Evolutionary conservation across 106 monocot species (phyloP), one percentile per base, ranked within the genome.

Genomic region (Xerophyta viscosa): DNA sequence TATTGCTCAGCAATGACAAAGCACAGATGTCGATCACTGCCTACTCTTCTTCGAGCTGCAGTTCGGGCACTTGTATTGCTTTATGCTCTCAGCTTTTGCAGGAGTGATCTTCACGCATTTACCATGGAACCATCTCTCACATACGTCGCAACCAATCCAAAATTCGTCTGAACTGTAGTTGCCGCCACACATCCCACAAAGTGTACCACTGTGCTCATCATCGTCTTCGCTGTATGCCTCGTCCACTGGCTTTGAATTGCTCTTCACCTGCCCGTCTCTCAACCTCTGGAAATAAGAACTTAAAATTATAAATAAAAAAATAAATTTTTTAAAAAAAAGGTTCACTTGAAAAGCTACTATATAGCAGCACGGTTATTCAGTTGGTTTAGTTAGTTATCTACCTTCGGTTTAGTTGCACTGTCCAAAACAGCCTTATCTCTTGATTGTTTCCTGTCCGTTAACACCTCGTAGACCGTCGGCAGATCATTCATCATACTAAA

Each of bases 61-160:
- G 37, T 63, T 65, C 2, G 75, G 84, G 55, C 79, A 79, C 37
- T 78, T 84, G 52, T 84, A 84, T 24, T 78, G n/a, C n/a, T n/a
- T n/a, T n/a, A n/a, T n/a, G n/a, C n/a, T n/a, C n/a, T n/a, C n/a
- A n/a, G 83, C 83, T 58, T 84, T 84, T n/a, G n/a, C 78, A 0
- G 83, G 83, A 1, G 83, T 78, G 39, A 84, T n/a, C n/a, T n/a
- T 84, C 49, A 84, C 78, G 29, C 83, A 84, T 46, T 78, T 84
- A 1, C 83, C 83, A 31, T 84, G 83, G 50, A 70, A 83, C 83
- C 83, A 83, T 65, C 69, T 73, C 64, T 83, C 83, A 42, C 83
- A 83, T 10, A 74, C 55, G 50, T 84, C 83, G 26, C 83, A 84
- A 1, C 74, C 73, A 47, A 84, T 84, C 83, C 83, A 84, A 37